These are phyloP conservation scores for Blumeria graminis DNA, from an alignment of 2,329 filamentous ascomycete genomes.

Conservation along the genomic window DNA sequence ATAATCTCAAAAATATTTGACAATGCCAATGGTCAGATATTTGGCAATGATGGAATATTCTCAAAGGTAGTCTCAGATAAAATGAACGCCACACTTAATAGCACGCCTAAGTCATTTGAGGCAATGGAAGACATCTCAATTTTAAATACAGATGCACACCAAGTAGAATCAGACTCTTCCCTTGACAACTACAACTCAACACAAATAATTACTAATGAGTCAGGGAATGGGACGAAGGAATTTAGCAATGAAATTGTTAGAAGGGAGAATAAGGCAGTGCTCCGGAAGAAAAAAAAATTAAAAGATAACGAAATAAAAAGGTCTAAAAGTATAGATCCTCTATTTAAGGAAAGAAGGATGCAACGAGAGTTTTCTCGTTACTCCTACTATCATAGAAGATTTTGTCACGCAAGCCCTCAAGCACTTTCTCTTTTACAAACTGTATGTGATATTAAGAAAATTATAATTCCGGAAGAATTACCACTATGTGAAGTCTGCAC, in stretches of 20 bases:
- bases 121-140: too few species aligned
- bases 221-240: not conserved
- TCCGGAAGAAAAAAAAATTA: not conserved
- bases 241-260: not conserved
- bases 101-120: too few species aligned
- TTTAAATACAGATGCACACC: too few species aligned
- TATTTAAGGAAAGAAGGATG: not conserved
- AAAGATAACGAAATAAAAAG: not conserved
- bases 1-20: slow-evolving; percentile 1
- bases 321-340: not conserved
- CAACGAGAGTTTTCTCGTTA: not conserved
- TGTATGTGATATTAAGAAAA: slow-evolving; percentile 1
- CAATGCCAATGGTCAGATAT: too few species aligned
- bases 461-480: not conserved
- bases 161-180: too few species aligned
- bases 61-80: too few species aligned
- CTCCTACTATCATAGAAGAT: too few species aligned
- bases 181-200: too few species aligned
- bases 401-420: too few species aligned
- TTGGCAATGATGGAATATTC: too few species aligned
- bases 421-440: not conserved
- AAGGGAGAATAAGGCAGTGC: not conserved
- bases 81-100: too few species aligned
- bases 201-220: too few species aligned
- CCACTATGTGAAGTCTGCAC: not conserved